These are phyloP conservation scores for Lotus japonicus DNA, from an alignment of 306 rosid genomes.

Conservation along the genomic window DNA sequence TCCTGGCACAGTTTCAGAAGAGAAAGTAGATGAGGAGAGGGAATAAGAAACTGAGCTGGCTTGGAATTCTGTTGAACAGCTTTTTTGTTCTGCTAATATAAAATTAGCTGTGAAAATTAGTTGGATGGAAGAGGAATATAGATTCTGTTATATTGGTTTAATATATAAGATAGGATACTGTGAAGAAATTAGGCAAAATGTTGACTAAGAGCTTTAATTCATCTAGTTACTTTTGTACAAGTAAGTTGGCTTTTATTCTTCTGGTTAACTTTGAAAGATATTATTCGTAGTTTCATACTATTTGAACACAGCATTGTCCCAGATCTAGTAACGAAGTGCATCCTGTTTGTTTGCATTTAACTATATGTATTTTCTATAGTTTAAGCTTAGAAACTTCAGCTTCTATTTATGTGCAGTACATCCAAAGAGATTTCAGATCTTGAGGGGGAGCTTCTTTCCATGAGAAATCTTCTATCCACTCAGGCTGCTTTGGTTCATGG, in stretches of 20 bases:
- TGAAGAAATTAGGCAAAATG: background rate
- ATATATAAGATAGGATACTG: too few relatives aligned
- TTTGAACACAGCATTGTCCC: too few relatives aligned
- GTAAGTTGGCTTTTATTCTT: background rate
- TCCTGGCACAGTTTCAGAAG: too few relatives aligned
- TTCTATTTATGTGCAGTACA: slow-evolving; percentile 42
- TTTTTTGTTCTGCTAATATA: background rate
- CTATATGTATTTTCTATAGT: too few relatives aligned
- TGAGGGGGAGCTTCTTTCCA: slow-evolving; percentile 79
- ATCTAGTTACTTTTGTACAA: too few relatives aligned
- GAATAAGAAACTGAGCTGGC: too few relatives aligned
- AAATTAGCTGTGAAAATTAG: background rate
- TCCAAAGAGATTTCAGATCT: slow-evolving; percentile 87
- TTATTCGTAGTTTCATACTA: too few relatives aligned
- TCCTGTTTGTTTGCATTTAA: too few relatives aligned
- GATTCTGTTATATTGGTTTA: background rate
- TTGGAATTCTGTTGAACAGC: background rate
- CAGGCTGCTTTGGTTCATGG: slow-evolving; percentile 79
- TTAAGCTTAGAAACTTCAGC: too few relatives aligned
- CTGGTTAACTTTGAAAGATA: too few relatives aligned
- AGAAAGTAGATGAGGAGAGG: too few relatives aligned
- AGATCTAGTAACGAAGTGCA: too few relatives aligned
- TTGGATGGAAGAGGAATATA: background rate
- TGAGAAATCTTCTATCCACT: slow-evolving; percentile 78
- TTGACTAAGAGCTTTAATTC: background rate